phyloP scores from a whole-genome alignment of 1,284 basidiomycete genomes.

The Pseudozyma hubeiensis region DNA sequence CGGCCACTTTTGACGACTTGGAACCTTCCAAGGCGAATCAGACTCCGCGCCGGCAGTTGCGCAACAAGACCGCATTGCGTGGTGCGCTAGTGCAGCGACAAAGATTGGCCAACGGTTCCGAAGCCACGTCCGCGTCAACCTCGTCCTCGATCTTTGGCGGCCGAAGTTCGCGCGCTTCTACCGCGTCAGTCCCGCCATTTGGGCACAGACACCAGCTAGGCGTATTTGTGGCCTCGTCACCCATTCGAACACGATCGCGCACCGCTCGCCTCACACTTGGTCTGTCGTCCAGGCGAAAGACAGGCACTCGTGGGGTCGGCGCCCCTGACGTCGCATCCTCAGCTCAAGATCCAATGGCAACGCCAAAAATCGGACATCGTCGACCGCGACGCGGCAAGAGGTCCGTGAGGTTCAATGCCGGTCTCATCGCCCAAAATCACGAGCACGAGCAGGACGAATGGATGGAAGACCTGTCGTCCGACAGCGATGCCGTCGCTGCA shows the following conservation, averaged over 20 bases:
- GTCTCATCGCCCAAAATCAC: background rate
- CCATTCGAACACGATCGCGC: slow-evolving; percentile 44
- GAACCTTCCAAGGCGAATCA: slow-evolving; percentile 30
- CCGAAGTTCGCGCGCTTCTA: slow-evolving; percentile 42
- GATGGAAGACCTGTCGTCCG: slow-evolving; percentile 37
- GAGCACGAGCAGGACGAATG: slow-evolving; percentile 19
- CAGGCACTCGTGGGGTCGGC: slow-evolving; percentile 8
- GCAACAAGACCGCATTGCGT: slow-evolving; percentile 23
- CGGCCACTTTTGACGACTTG: slow-evolving; percentile 39
- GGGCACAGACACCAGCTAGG: slow-evolving; percentile 26
- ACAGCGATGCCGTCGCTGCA: slow-evolving; percentile 20
- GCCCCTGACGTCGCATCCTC: slow-evolving; percentile 20
- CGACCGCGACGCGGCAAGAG: slow-evolving; percentile 25
- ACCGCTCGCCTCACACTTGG: slow-evolving; percentile 27
- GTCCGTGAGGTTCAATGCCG: slow-evolving; percentile 27
- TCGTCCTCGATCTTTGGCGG: slow-evolving; percentile 46
- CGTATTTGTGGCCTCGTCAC: slow-evolving; percentile 52
- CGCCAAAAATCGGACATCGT: slow-evolving; percentile 30
- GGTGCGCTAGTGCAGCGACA: slow-evolving; percentile 20
- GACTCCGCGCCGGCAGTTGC: slow-evolving; percentile 27
- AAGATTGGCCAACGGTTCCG: slow-evolving; percentile 24
- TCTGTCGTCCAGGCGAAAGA: slow-evolving; percentile 20
- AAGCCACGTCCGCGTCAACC: slow-evolving; percentile 35
- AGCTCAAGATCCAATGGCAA: slow-evolving; percentile 27
- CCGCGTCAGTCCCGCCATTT: slow-evolving; percentile 29